Base-by-base conservation (phyloP, 2,329 filamentous ascomycete genomes). In the Xylariales sp. region DNA sequence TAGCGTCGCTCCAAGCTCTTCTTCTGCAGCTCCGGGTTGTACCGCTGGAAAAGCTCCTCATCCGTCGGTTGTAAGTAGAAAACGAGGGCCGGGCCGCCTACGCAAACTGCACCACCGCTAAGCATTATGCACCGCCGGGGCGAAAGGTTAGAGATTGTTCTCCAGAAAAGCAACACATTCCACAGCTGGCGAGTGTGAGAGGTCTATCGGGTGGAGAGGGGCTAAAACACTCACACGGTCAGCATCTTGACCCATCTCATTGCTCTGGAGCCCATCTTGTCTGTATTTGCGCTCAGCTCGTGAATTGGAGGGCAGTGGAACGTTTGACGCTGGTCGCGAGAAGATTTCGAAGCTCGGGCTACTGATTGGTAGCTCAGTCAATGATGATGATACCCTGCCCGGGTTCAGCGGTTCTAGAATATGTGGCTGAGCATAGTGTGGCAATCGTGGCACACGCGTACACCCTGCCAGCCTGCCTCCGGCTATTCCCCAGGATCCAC, bases 21-120 rank as follows among this genome's bases (percentile, higher is more conserved):
- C 61, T 87, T 86, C 58, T 93, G 86, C n/a, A 98, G 76, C 23
- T 97, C 93, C 1, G 91, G 91, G 62, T 91, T 97, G 69, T 97
- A 97, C 63, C 76, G 81, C 68, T 88, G 73, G 71, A 94, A 89
- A 29, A 98, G 75, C 66, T 97, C 89, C 63, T 96, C 93, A 52
- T 96, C 89, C 11, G 85, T 84, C 3, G 93, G 93, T 31, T 77
- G 77, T 32, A 94, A 67, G 61, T 81, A 95, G 65, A 83, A 78
- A 29, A 91, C 85, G 37, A 97, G 68, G 13, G 85, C 83, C 17
- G 93, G 93, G 4, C 93, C 93, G 37, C 93, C 93, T 42, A 96
- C 73, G 54, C 80, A 83, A 51, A 93, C 71, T 32, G 72, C 63
- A 29, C 70, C 72, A 51, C 86, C 87, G 42, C 90, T 96, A 53